phyloP scores from a whole-genome alignment of 2,329 filamentous ascomycete genomes.

The Aspergillus fumigatiaffinis region DNA sequence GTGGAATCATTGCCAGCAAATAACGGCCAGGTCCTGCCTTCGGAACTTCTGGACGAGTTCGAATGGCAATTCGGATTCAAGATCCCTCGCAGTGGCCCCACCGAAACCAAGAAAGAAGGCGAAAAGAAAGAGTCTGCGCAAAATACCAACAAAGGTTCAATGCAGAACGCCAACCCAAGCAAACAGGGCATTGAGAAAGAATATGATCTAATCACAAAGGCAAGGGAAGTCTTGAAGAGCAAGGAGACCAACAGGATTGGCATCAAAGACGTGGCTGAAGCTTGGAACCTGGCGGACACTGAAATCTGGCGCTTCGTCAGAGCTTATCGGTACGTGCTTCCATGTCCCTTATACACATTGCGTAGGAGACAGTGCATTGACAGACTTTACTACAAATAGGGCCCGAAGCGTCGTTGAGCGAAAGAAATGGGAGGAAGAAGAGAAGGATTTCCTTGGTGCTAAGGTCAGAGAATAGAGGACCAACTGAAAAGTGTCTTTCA shows the following conservation, averaged over 20 bases:
- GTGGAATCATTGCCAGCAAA: slow-evolving; percentile 57
- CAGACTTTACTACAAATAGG: slow-evolving; percentile 21
- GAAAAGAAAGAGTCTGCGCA: slow-evolving; percentile 32
- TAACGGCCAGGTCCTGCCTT: slow-evolving; percentile 52
- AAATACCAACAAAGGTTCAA: slow-evolving; percentile 33
- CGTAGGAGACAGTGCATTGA: neutral
- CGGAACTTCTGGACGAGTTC: slow-evolving; percentile 55
- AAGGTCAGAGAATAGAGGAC: slow-evolving; percentile 18
- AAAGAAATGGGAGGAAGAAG: slow-evolving; percentile 58
- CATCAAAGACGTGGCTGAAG: slow-evolving; percentile 45
- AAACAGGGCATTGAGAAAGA: slow-evolving; percentile 38
- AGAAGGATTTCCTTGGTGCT: slow-evolving; percentile 52
- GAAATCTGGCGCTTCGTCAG: slow-evolving; percentile 63
- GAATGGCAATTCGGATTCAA: slow-evolving; percentile 89
- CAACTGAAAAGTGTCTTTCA: neutral
- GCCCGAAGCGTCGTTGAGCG: slow-evolving; percentile 55
- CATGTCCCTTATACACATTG: neutral
- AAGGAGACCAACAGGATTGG: slow-evolving; percentile 34
- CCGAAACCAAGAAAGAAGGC: slow-evolving; percentile 34
- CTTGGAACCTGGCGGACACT: slow-evolving; percentile 59
- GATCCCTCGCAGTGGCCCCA: slow-evolving; percentile 55
- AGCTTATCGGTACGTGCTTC: slow-evolving; percentile 46
- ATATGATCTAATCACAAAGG: slow-evolving; percentile 48
- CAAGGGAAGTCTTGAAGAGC: slow-evolving; percentile 43
- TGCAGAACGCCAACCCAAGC: slow-evolving; percentile 35